A percentile compares a stretch with the other conserved stretches of the same genome.
These are phyloP conservation scores for Monascus purpureus DNA, from an alignment of 495 filamentous ascomycete genomes.

Conservation along the genomic window DNA sequence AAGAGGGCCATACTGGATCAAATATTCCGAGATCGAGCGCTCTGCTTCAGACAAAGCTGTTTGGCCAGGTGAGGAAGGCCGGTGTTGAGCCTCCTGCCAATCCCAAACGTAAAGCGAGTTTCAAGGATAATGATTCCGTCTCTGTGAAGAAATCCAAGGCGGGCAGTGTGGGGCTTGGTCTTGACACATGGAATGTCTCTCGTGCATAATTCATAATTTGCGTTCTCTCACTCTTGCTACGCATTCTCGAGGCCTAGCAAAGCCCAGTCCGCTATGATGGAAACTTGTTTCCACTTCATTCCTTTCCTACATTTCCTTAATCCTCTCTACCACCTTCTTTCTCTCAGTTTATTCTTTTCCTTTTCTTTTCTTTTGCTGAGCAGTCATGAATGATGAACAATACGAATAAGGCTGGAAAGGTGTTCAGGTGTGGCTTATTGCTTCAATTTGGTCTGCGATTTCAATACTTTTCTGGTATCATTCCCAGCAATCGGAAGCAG, in stretches of 20 bases:
- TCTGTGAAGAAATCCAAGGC: conserved; percentile 48
- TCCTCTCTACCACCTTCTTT: not conserved
- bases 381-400: not conserved
- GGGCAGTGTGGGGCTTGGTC: conserved; percentile 49
- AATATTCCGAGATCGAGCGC: conserved; percentile 25
- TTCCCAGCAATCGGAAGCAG: too few species aligned
- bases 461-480: too few species aligned
- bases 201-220: not conserved
- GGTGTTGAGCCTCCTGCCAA: conserved; percentile 19
- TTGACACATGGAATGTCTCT: conserved; percentile 25
- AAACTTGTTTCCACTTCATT: too few species aligned
- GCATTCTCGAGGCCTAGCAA: too few species aligned
- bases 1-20: conserved; percentile 5
- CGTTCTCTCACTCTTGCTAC: too few species aligned
- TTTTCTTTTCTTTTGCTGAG: not conserved
- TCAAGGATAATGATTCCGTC: conserved; percentile 21
- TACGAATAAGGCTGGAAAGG: not conserved
- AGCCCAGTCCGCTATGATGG: too few species aligned
- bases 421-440: not conserved
- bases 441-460: not conserved
- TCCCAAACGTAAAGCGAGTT: conserved; percentile 47
- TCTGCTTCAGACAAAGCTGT: conserved; percentile 51
- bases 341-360: not conserved
- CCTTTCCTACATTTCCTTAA: too few species aligned
- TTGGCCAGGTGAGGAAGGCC: conserved; percentile 51